Evolutionary conservation across 1,284 basidiomycete species (phyloP).

Genomic region (Boletus semigastroideus): DNA sequence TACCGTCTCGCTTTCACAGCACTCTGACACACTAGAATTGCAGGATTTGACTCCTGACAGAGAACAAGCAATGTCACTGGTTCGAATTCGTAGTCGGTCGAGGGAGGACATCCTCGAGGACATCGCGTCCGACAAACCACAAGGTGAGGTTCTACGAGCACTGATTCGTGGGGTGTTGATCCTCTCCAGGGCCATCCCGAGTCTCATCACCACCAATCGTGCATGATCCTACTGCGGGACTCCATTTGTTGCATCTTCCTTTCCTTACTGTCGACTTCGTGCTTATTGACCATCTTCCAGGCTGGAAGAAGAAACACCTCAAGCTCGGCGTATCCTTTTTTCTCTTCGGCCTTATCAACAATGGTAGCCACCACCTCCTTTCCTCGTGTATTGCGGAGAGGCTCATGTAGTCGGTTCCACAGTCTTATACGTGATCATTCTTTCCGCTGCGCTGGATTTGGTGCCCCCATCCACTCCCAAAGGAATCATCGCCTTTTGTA

Average conservation of each 20-base stretch:
- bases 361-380: constrained; percentile 42
- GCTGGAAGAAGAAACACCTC: constrained; percentile 26
- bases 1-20: neutral
- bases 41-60: constrained; percentile 10
- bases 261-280: constrained; percentile 3
- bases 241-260: constrained; percentile 24
- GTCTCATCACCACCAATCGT: constrained; percentile 10
- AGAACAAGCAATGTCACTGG: constrained; percentile 18
- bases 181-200: constrained; percentile 21
- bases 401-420: neutral
- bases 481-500: constrained; percentile 92
- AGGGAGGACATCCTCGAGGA: constrained; percentile 13
- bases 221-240: neutral
- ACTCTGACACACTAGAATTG: constrained; percentile 18
- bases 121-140: constrained; percentile 19
- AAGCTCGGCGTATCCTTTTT: constrained; percentile 52
- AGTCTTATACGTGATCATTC: constrained; percentile 95
- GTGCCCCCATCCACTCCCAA: constrained; percentile 89
- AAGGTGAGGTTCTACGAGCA: constrained; percentile 22
- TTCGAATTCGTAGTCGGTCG: constrained; percentile 6
- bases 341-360: constrained; percentile 59
- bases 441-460: constrained; percentile 93
- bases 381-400: neutral
- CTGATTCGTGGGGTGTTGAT: constrained; percentile 28
- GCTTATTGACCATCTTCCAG: constrained; percentile 20